phyloP scores from a whole-genome alignment of 2,329 filamentous ascomycete genomes.

The Dactylellina sp. region DNA sequence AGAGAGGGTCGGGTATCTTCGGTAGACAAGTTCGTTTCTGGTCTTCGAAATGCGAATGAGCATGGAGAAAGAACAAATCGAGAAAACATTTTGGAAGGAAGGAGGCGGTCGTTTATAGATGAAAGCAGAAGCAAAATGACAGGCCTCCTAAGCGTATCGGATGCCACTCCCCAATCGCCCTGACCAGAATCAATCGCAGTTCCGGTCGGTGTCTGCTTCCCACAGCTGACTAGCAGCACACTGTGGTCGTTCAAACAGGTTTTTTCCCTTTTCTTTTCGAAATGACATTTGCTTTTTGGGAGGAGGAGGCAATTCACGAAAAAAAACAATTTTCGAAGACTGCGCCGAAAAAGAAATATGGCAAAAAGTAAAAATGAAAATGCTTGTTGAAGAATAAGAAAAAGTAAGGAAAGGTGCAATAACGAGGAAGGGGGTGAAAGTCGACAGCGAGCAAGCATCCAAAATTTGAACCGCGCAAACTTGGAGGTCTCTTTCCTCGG shows the following conservation, averaged over 20 bases:
- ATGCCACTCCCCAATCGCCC: conserved; percentile 19
- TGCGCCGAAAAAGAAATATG: conserved; percentile 11
- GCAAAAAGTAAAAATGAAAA: conserved; percentile 23
- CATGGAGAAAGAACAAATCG: conserved; percentile 23
- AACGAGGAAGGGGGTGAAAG: conserved; percentile 42
- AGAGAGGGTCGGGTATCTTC: conserved; percentile 17
- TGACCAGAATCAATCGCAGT: conserved; percentile 22
- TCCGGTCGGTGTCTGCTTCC: conserved; percentile 25
- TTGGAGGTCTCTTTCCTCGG: conserved; percentile 51
- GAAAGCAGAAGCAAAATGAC: conserved; percentile 37
- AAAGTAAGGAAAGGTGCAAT: conserved; percentile 26
- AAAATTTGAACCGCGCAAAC: conserved; percentile 51
- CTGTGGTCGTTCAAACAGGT: conserved; percentile 24
- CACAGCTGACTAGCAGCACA: conserved; percentile 21
- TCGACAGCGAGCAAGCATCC: conserved; percentile 25
- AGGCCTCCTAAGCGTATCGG: conserved; percentile 10
- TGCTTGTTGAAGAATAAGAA: conserved; percentile 9
- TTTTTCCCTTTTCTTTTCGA: conserved; percentile 44
- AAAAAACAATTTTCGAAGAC: conserved; percentile 27
- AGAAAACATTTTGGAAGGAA: conserved; percentile 22
- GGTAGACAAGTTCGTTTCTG: neutral
- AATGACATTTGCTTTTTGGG: conserved; percentile 32
- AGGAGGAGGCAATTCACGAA: conserved; percentile 32
- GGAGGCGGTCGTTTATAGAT: conserved; percentile 50
- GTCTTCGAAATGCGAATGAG: conserved; percentile 21